Percentiles rank a stretch among this genome's conserved stretches.
Conservation (phyloP, 108 stramenopile species). For the Chaetoceros muelleri region DNA sequence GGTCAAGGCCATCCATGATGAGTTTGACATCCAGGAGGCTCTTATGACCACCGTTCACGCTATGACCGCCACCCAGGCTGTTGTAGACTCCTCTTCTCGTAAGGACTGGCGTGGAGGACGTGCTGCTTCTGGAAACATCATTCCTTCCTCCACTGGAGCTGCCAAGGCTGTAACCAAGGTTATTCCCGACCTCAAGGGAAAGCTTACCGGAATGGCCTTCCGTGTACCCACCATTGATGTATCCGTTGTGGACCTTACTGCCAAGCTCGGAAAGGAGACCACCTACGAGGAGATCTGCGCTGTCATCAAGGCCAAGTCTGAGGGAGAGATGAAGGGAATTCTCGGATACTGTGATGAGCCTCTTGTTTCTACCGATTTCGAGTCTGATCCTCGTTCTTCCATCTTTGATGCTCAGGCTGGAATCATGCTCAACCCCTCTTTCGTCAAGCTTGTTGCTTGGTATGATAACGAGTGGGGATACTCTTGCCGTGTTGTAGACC, state of each 20-base stretch:
- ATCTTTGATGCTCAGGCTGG: conserved; percentile 99
- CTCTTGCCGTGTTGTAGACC: conserved; percentile 91
- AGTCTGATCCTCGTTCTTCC: conserved; percentile 89
- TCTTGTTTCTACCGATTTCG: conserved; percentile 95
- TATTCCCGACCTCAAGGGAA: conserved; percentile 94
- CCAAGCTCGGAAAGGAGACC: conserved; percentile 75
- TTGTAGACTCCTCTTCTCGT: conserved; percentile 97
- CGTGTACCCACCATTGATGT: conserved; percentile 99
- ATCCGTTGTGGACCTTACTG: conserved; percentile 97
- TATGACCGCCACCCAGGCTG: conserved; percentile 99
- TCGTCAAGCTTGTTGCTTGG: conserved; percentile 96
- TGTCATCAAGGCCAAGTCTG: conserved; percentile 81
- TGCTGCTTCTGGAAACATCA: conserved; percentile 98
- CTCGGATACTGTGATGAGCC: conserved; percentile 99
- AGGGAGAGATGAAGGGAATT: conserved; percentile 95
- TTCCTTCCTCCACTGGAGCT: conserved; percentile 98
- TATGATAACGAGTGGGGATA: conserved; percentile 97
- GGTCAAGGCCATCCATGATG: conserved; percentile 98
- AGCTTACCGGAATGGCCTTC: conserved; percentile 99
- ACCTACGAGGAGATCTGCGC: conserved; percentile 98
- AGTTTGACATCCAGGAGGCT: conserved; percentile 94
- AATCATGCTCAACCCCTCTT: conserved; percentile 91
- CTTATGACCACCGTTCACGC: conserved; percentile 99
- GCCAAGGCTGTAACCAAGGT: conserved; percentile 99
- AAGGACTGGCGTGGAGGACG: conserved; percentile 99